These are phyloP conservation scores for Pezicula rhizophila DNA, from an alignment of 2,329 filamentous ascomycete genomes.

Conservation along the genomic window DNA sequence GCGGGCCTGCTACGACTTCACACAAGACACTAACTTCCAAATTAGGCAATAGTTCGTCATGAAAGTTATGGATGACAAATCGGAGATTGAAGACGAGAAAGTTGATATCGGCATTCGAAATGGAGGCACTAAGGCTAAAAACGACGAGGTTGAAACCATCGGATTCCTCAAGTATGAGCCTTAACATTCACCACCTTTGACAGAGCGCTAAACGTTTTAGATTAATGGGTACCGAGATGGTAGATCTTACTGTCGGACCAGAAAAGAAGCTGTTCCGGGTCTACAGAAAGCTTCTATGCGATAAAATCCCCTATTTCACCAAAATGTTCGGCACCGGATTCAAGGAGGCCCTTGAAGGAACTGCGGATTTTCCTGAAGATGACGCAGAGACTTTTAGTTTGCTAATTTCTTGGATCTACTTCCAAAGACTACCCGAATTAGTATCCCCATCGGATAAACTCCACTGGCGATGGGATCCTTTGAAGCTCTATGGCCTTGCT, in stretches of 20 bases:
- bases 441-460: too few species aligned
- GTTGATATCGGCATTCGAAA: too few species aligned
- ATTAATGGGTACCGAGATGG: slow-evolving; percentile 2
- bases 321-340: slow-evolving; percentile 12
- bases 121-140: too few species aligned
- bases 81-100: too few species aligned
- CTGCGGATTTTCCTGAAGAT: slow-evolving; percentile 9
- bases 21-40: too few species aligned
- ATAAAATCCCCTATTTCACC: slow-evolving; percentile 12
- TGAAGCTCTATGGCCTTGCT: neutral
- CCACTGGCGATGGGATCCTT: neutral
- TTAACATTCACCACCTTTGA: neutral
- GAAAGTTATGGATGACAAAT: too few species aligned
- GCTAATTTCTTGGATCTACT: slow-evolving; percentile 9
- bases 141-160: too few species aligned
- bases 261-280: slow-evolving; percentile 1
- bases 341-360: neutral
- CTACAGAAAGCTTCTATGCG: slow-evolving; percentile 7
- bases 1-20: too few species aligned
- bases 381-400: slow-evolving; percentile 3
- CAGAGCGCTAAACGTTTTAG: neutral
- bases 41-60: too few species aligned
- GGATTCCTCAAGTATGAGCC: too few species aligned
- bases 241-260: slow-evolving; percentile 5
- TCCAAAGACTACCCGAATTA: neutral